Evolutionary conservation across 371 early-diverging fungal species (phyloP), one percentile per base, ranked within the genome.

Genomic region (Mucor indicus): DNA sequence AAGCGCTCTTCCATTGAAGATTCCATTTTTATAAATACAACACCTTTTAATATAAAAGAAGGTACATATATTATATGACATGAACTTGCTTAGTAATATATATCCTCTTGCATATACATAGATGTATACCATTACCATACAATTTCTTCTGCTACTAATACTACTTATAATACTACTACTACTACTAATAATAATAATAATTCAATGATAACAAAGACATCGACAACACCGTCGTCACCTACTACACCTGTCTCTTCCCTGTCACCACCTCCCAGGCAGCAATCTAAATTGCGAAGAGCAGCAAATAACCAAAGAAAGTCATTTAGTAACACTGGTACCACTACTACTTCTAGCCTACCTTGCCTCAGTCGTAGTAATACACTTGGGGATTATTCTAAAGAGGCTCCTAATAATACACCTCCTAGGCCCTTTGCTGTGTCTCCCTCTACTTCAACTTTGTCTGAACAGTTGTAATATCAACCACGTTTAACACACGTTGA

Each of bases 341-440:
- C 17, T 15, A 36, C 7, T 19, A 9, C 9, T 4, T n/a, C 4
- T 5, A 7, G n/a, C 3, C 46, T 40, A 35, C 54, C 47, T 12
- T 41, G 35, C 21, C 35, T 53, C 10, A 35, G 36, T 53, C 16
- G 54, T 29, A 53, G 54, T 21, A 53, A 53, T 47, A 47, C 54
- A 8, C n/a, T 53, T 17, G 54, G 54, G 1, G 21, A 32, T 25
- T 29, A 31, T 6, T 27, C 17, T 29, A 29, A 5, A 7, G 11
- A 5, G 29, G 29, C 29, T 11, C 29, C 29, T 11, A 29, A 5
- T 5, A 29, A 29, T 29, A 29, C 29, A 29, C 11, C 29, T 29
- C 5, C 29, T 29, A 29, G 7, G 29, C 21, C 39, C 24, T 39
- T 22, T 39, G 21, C 13, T 5, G 15, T 39, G 4, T 20, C 23